Evolutionary conservation across 345 rosid genomes (phyloP).

Genomic region (Moricandia moricandioides): DNA sequence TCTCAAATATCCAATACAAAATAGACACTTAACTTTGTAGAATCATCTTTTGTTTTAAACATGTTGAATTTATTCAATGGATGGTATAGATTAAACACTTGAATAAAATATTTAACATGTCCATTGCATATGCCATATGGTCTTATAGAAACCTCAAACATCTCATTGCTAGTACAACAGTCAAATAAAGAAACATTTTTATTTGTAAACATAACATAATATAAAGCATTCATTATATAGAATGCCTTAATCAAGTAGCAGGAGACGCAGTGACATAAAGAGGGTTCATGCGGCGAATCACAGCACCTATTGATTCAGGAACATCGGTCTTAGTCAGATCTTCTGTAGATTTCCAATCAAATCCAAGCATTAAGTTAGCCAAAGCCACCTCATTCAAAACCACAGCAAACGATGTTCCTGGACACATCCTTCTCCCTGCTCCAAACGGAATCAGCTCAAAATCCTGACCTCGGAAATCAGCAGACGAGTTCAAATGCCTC

Average conservation of each 20-base stretch:
- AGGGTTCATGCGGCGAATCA: slow-evolving; percentile 26
- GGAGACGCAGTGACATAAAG: slow-evolving; percentile 17
- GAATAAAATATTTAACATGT: no score
- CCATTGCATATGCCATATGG: no score
- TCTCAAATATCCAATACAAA: no score
- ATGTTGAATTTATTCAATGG: no score
- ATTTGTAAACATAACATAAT: not conserved
- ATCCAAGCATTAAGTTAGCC: not conserved
- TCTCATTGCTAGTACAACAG: not conserved
- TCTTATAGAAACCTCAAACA: not conserved
- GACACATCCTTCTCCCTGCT: not conserved
- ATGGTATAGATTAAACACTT: no score
- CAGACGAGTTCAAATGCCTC: not conserved
- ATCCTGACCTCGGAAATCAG: not conserved
- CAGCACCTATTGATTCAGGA: slow-evolving; percentile 22
- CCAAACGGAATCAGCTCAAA: not conserved
- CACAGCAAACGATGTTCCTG: not conserved
- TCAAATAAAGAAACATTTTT: slow-evolving; percentile 7
- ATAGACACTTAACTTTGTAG: no score
- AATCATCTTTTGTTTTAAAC: no score
- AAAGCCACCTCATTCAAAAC: not conserved
- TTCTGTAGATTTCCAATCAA: slow-evolving; percentile 31
- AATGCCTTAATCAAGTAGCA: slow-evolving; percentile 6
- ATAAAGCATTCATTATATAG: not conserved
- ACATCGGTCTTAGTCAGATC: not conserved